Percentiles rank a stretch among this genome's conserved stretches.
Conservation (phyloP, 768 basidiomycete species). For the Suillus subaureus region DNA sequence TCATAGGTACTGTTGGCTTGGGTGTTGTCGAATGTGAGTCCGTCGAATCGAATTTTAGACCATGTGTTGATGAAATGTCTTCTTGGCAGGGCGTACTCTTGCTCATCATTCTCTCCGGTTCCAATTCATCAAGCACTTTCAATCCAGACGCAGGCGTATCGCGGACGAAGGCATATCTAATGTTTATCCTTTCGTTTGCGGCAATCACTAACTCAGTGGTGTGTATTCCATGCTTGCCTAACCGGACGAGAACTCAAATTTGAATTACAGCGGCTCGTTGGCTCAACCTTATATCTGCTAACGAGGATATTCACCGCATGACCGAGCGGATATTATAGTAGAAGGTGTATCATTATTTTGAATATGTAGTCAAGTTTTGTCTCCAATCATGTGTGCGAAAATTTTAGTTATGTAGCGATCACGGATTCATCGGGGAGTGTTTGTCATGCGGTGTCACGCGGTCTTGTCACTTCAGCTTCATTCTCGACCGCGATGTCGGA, state of each 20-base stretch:
- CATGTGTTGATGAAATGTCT: neutral
- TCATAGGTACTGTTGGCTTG: constrained; percentile 68
- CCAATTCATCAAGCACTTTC: constrained; percentile 62
- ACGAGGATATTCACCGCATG: constrained; percentile 55
- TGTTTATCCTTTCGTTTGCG: constrained; percentile 80
- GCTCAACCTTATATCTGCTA: constrained; percentile 57
- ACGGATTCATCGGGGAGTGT: neutral
- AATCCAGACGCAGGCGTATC: constrained; percentile 45
- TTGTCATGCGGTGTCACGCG: neutral
- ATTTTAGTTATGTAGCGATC: neutral
- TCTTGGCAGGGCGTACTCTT: constrained; percentile 64
- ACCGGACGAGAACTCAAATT: constrained; percentile 6
- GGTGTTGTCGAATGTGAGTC: constrained; percentile 80
- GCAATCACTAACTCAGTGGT: constrained; percentile 73
- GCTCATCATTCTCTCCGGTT: constrained; percentile 65
- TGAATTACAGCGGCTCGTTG: constrained; percentile 51
- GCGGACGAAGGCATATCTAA: constrained; percentile 73
- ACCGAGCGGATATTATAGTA: constrained; percentile 4
- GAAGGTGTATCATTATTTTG: constrained; percentile 3
- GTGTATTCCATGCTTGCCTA: constrained; percentile 18
- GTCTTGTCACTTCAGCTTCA: neutral
- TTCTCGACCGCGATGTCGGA: constrained; percentile 64
- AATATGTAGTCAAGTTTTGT: neutral
- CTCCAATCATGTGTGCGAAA: neutral
- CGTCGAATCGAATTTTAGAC: neutral